phyloP scores from a whole-genome alignment of 352 stramenopile species.

The Globisporangium viniferum region DNA sequence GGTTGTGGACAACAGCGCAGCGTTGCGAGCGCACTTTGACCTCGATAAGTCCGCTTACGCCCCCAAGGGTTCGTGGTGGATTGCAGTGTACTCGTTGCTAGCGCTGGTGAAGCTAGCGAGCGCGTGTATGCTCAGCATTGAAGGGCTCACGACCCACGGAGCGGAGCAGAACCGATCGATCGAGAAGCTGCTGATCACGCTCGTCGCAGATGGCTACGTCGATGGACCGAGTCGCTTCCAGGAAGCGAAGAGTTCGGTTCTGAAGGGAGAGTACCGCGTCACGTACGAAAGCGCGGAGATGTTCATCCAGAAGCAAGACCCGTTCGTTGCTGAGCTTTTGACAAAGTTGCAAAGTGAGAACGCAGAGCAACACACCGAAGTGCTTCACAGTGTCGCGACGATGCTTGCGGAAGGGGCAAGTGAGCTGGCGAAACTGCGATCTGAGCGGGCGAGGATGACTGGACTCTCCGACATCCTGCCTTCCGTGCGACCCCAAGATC shows the following conservation, averaged over 20 bases:
- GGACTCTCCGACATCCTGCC: slow-evolving; percentile 14
- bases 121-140: slow-evolving; percentile 1
- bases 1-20: slow-evolving; percentile 2
- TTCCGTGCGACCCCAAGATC: slow-evolving; percentile 12
- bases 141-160: slow-evolving; percentile 8
- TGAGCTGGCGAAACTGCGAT: slow-evolving; percentile 7
- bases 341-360: background rate
- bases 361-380: background rate
- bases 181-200: slow-evolving; percentile 12
- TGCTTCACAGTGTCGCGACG: slow-evolving; percentile 1
- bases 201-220: slow-evolving; percentile 13
- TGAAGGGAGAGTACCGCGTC: slow-evolving; percentile 16
- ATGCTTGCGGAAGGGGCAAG: slow-evolving; percentile 8
- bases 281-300: slow-evolving; percentile 13
- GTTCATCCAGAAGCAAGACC: slow-evolving; percentile 11
- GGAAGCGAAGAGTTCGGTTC: background rate
- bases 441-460: slow-evolving; percentile 6
- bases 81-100: slow-evolving; percentile 9
- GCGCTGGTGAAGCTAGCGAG: background rate
- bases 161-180: slow-evolving; percentile 16
- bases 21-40: slow-evolving; percentile 1
- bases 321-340: background rate
- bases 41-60: background rate
- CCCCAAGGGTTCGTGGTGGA: slow-evolving; percentile 9
- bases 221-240: slow-evolving; percentile 14